Evolutionary conservation across 1,284 basidiomycete species (phyloP), one percentile per base, ranked within the genome.

Genomic region (Marasmius oreades): DNA sequence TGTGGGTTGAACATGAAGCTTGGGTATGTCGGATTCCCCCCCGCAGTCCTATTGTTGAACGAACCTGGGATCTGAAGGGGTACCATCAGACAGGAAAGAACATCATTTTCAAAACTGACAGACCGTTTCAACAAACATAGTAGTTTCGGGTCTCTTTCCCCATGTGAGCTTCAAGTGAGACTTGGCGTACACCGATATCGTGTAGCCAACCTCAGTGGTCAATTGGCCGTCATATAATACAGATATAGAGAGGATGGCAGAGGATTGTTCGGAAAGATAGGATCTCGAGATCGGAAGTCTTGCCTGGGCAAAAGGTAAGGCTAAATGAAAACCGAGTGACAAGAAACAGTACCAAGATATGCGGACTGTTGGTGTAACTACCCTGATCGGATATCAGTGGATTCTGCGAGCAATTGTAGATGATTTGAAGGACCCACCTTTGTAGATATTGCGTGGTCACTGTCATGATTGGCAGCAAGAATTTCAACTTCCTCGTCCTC

Each of bases 1-100:
- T 98, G 94, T 0, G 95, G 95, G 66, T 98, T 98, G 56, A 82
- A 72, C 83, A 95, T 89, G 71, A 92, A 97, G 0, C 88, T 87
- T 0, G 92, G 81, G 62, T 85, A 78, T 0, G 82, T 82, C 48
- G 85, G 81, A 65, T 95, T 95, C 0, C 95, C 95, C 0, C 95
- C 95, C 0, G 92, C 83, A 10, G 84, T 90, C 59, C 86, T 86
- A 43, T 73, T 79, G 0, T 85, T 88, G 64, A 96, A 80, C 0
- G 73, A 66, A 2, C 85, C 88, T 0, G 80, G 72, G 8, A 88
- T 64, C 90, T 92, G 57, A 37, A 28, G 57, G 36, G 28, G 8
- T 4, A 11, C 34, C 23, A 8, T 12, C 18, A 51, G 14, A n/a
- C 10, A 16, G 37, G 18, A 37, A 22, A 12, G n/a, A 18, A 12